phyloP scores from a whole-genome alignment of 495 filamentous ascomycete species.

The Penicillium alfredii region DNA sequence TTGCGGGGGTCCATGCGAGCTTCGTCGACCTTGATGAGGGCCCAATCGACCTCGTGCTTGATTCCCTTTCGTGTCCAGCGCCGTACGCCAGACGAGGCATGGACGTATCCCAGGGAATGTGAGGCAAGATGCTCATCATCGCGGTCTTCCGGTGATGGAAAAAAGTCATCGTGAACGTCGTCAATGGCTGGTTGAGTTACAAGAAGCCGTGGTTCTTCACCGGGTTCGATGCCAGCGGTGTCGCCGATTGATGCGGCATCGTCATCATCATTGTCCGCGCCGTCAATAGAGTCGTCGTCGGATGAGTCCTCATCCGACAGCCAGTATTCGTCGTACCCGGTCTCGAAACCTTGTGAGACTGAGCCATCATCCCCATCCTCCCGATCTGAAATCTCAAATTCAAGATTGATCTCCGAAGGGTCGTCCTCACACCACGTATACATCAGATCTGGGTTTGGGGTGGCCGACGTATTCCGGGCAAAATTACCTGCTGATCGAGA shows the following conservation, averaged over 20 bases:
- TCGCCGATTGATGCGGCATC: conserved; percentile 69
- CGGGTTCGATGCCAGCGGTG: conserved; percentile 71
- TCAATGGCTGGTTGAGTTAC: conserved; percentile 86
- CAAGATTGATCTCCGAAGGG: conserved; percentile 29
- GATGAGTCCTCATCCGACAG: conserved; percentile 44
- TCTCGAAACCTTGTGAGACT: conserved; percentile 23
- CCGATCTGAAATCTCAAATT: conserved; percentile 45
- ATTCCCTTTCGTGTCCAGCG: conserved; percentile 59
- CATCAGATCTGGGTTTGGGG: conserved; percentile 22
- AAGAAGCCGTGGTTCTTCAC: conserved; percentile 62
- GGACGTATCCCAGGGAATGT: conserved; percentile 72
- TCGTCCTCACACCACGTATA: conserved; percentile 31
- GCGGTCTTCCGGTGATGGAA: conserved; percentile 53
- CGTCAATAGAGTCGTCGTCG: conserved; percentile 38
- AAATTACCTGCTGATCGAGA: conserved; percentile 34
- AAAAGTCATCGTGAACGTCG: conserved; percentile 77
- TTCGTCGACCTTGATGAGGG: conserved; percentile 73
- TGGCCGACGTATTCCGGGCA: conserved; percentile 13
- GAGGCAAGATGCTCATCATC: conserved; percentile 71
- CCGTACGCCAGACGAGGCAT: conserved; percentile 82
- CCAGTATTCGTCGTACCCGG: conserved; percentile 32
- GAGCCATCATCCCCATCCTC: conserved; percentile 40
- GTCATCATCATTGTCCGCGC: conserved; percentile 47
- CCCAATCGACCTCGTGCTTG: conserved; percentile 94
- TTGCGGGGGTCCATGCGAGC: conserved; percentile 68